A percentile compares a stretch with the other conserved stretches of the same genome.
Evolutionary conservation across 1,284 basidiomycete genomes (phyloP).

Genomic region (Moesziomyces parantarcticus): DNA sequence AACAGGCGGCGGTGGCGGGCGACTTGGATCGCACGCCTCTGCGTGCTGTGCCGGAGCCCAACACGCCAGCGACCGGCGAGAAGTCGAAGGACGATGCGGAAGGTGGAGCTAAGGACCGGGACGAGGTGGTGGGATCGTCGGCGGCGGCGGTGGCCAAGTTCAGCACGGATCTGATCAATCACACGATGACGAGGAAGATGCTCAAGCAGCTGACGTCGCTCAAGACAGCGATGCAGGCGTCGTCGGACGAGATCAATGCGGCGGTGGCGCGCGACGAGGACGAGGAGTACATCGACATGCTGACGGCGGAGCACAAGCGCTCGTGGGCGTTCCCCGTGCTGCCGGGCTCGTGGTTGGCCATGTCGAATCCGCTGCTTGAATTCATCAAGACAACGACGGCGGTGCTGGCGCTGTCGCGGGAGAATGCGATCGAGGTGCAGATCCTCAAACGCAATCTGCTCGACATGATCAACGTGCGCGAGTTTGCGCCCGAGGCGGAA

Average conservation of each 20-base stretch:
- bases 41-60: constrained; percentile 73
- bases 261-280: constrained; percentile 73
- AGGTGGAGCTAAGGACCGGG: not conserved
- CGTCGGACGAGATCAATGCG: constrained; percentile 60
- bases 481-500: constrained; percentile 73
- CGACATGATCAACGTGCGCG: constrained; percentile 86
- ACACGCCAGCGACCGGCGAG: constrained; percentile 61
- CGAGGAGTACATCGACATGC: constrained; percentile 70
- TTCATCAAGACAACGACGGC: constrained; percentile 90
- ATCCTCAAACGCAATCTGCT: constrained; percentile 88
- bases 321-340: constrained; percentile 78
- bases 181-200: constrained; percentile 83
- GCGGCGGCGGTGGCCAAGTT: constrained; percentile 72
- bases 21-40: constrained; percentile 76
- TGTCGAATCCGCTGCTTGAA: constrained; percentile 82
- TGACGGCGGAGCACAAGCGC: constrained; percentile 70
- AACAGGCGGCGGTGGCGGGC: constrained; percentile 71
- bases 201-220: constrained; percentile 79
- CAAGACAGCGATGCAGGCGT: constrained; percentile 30
- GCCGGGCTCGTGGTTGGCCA: constrained; percentile 83
- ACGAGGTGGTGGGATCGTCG: constrained; percentile 72
- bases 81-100: constrained; percentile 4
- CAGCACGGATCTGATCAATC: constrained; percentile 71
- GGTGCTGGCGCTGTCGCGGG: constrained; percentile 76
- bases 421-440: constrained; percentile 85